phyloP scores from a whole-genome alignment of 306 rosid species.

The Prunus dulcis region DNA sequence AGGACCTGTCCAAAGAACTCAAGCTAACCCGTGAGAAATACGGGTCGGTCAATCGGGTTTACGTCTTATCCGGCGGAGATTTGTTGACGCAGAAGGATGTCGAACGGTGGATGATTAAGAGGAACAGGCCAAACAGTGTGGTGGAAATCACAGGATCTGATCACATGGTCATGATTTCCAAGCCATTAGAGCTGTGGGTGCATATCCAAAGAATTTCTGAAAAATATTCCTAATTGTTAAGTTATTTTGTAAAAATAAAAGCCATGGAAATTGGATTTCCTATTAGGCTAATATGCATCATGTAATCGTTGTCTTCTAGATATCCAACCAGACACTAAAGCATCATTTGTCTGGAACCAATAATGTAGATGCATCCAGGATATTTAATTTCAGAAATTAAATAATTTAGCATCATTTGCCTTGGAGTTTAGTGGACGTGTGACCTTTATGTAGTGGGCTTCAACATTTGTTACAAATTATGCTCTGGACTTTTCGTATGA shows the following conservation, averaged over 20 bases:
- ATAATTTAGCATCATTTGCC: not conserved
- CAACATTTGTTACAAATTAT: not conserved
- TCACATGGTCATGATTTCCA: slow-evolving; percentile 48
- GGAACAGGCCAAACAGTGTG: slow-evolving; percentile 32
- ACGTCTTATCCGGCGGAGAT: slow-evolving; percentile 26
- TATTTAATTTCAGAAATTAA: not conserved
- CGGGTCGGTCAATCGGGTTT: slow-evolving; percentile 36
- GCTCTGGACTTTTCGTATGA: not conserved
- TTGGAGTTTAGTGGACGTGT: not conserved
- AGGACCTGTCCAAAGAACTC: slow-evolving; percentile 26
- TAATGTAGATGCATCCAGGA: not conserved
- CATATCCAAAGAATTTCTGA: slow-evolving; percentile 20
- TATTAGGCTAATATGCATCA: not conserved
- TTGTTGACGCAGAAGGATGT: not conserved
- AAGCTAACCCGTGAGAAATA: slow-evolving; percentile 14
- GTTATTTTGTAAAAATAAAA: not conserved
- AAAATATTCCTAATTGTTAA: not conserved
- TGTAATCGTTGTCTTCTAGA: not conserved
- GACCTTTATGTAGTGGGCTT: not conserved
- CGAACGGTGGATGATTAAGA: slow-evolving; percentile 35
- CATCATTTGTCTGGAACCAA: not conserved
- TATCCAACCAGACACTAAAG: too few relatives aligned
- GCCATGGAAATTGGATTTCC: not conserved
- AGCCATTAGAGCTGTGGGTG: slow-evolving; percentile 27
- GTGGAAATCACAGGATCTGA: slow-evolving; percentile 31